Evolutionary conservation across 371 early-diverging fungal species (phyloP).

Genomic region (Dinochytrium kinnereticum): DNA sequence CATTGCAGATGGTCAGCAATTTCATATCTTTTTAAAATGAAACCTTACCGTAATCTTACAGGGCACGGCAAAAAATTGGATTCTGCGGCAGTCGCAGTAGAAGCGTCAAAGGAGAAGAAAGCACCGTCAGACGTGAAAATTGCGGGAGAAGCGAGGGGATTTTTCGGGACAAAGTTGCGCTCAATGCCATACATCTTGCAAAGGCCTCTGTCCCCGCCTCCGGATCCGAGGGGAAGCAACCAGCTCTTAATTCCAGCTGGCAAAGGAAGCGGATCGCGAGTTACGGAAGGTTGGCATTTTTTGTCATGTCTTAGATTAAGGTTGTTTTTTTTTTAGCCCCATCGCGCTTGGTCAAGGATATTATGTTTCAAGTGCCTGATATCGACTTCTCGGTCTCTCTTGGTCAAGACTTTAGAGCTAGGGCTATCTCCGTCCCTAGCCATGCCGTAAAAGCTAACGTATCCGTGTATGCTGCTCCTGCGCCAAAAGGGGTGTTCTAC

Average conservation of each 20-base stretch:
- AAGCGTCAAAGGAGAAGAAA: too few relatives aligned
- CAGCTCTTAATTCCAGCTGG: background rate
- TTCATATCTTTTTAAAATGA: too few relatives aligned
- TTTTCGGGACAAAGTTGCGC: too few relatives aligned
- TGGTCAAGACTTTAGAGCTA: background rate
- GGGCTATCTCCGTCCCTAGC: background rate
- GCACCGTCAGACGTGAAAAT: too few relatives aligned
- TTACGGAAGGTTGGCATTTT: background rate
- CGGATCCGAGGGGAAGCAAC: background rate
- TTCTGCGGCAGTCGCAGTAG: too few relatives aligned
- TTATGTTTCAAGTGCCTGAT: background rate
- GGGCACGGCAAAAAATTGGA: too few relatives aligned
- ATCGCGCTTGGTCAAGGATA: background rate
- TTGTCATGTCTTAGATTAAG: background rate
- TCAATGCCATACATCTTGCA: background rate
- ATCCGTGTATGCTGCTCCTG: background rate
- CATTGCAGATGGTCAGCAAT: too few relatives aligned
- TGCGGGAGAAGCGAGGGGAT: too few relatives aligned
- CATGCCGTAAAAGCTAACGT: background rate
- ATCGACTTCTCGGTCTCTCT: background rate
- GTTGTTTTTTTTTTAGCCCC: background rate
- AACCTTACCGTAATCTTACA: too few relatives aligned
- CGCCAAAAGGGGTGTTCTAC: background rate
- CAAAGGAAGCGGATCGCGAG: background rate
- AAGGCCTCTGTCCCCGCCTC: slow-evolving; percentile 1